Conservation (phyloP, 1,139 yeast genomes). For the Trichomonascaceae sp. region DNA sequence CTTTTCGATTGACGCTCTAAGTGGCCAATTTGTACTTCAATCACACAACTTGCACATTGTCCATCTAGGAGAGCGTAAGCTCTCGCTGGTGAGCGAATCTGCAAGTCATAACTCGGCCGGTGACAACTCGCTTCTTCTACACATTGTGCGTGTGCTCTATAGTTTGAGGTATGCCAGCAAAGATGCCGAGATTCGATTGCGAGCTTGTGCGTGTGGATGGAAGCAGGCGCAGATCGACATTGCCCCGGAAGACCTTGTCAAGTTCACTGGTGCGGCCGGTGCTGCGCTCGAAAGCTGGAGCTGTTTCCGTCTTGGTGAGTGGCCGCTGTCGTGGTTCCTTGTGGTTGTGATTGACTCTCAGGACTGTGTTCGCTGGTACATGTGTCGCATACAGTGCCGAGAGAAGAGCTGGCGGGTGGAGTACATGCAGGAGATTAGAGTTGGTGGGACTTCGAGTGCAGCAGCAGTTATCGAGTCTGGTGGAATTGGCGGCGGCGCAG, state of each 20-base stretch:
- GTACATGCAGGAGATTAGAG: slow-evolving; percentile 18
- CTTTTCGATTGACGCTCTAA: slow-evolving; percentile 20
- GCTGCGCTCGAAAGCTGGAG: slow-evolving; percentile 7
- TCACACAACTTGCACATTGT: slow-evolving; percentile 16
- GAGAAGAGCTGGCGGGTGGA: slow-evolving; percentile 18
- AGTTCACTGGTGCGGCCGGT: background rate
- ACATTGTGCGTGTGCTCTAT: slow-evolving; percentile 17
- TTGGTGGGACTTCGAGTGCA: no score
- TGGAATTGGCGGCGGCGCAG: background rate
- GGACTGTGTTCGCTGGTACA: slow-evolving; percentile 20
- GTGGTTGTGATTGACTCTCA: slow-evolving; percentile 18
- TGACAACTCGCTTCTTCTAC: slow-evolving; percentile 11
- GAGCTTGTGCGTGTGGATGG: slow-evolving; percentile 26
- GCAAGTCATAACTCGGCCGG: slow-evolving; percentile 21
- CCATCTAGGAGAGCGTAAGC: slow-evolving; percentile 18
- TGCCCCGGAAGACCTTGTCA: background rate
- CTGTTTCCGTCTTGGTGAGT: slow-evolving; percentile 20
- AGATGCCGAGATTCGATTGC: slow-evolving; percentile 21
- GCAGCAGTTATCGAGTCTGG: slow-evolving; percentile 11
- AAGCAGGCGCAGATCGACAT: background rate
- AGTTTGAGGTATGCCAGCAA: slow-evolving; percentile 20
- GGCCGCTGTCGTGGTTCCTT: slow-evolving; percentile 27
- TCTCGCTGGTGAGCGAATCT: no score
- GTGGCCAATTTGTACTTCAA: slow-evolving; percentile 23
- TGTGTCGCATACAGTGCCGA: slow-evolving; percentile 19